A percentile compares a stretch with the other conserved stretches of the same genome.
Conservation (phyloP, 2,329 filamentous ascomycete species). For the Diplodia mutila region DNA sequence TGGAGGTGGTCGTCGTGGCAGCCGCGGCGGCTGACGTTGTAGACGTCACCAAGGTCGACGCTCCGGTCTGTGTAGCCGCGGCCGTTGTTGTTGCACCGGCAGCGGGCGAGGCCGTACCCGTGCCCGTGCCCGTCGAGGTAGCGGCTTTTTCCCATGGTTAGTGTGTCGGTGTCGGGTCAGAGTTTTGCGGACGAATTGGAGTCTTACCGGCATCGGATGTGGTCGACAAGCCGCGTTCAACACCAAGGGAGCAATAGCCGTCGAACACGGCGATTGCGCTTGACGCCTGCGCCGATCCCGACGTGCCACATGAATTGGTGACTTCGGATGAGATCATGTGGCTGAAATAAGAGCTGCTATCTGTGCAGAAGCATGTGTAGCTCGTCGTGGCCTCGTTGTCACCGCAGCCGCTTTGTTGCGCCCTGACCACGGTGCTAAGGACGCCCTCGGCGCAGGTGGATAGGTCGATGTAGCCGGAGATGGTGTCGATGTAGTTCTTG, state of each 20-base stretch:
- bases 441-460: not conserved
- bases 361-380: constrained; percentile 16
- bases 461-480: not conserved
- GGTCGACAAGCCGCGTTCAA: not conserved
- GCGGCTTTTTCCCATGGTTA: not conserved
- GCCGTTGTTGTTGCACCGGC: not conserved
- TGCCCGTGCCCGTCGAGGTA: not conserved
- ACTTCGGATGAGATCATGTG: not conserved
- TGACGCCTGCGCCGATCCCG: not conserved
- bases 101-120: not conserved
- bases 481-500: constrained; percentile 12
- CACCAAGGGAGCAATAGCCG: constrained; percentile 7
- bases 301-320: not conserved
- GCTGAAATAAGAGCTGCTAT: not conserved
- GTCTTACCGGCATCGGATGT: not conserved
- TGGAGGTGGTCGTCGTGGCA: not conserved
- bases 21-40: not conserved
- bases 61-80: not conserved
- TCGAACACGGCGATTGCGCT: not conserved
- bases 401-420: constrained; percentile 1
- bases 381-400: not conserved
- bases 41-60: not conserved
- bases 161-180: not conserved
- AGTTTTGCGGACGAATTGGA: not conserved
- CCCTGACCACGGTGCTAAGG: constrained; percentile 14